Conservation (phyloP, 1,284 basidiomycete species). For the Singerocomus inundabilis region DNA sequence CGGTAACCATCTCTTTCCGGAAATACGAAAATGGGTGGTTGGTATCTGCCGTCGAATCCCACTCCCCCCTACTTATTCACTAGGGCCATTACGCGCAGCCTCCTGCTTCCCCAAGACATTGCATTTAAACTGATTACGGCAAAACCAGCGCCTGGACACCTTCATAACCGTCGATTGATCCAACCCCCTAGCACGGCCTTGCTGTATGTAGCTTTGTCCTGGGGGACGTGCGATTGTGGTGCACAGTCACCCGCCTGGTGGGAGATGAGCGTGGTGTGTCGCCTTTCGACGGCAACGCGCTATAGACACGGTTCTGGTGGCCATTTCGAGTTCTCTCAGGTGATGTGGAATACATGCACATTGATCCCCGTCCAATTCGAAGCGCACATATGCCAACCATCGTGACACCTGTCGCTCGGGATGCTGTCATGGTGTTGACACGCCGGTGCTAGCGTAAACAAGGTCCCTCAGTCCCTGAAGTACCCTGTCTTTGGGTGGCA, state of each 20-base stretch:
- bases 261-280: not conserved
- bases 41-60: no score
- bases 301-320: conserved; percentile 8
- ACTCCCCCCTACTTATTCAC: no score
- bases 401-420: conserved; percentile 20
- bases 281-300: conserved; percentile 14
- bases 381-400: conserved; percentile 14
- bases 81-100: conserved; percentile 3
- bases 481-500: conserved; percentile 18
- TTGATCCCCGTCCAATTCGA: conserved; percentile 30
- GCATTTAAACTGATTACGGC: conserved; percentile 1
- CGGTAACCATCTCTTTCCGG: not conserved
- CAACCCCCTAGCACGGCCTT: conserved; percentile 19
- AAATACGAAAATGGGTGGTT: not conserved
- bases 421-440: conserved; percentile 31
- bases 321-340: conserved; percentile 22
- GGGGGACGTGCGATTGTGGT: conserved; percentile 2
- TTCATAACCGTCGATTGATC: conserved; percentile 8
- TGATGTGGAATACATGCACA: conserved; percentile 13
- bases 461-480: conserved; percentile 23
- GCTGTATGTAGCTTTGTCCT: conserved; percentile 1
- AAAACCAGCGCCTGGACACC: not conserved
- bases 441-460: conserved; percentile 21
- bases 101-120: not conserved
- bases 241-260: conserved; percentile 7